Evolutionary conservation across 306 rosid genomes (phyloP).

Genomic region (Quercus rubra): DNA sequence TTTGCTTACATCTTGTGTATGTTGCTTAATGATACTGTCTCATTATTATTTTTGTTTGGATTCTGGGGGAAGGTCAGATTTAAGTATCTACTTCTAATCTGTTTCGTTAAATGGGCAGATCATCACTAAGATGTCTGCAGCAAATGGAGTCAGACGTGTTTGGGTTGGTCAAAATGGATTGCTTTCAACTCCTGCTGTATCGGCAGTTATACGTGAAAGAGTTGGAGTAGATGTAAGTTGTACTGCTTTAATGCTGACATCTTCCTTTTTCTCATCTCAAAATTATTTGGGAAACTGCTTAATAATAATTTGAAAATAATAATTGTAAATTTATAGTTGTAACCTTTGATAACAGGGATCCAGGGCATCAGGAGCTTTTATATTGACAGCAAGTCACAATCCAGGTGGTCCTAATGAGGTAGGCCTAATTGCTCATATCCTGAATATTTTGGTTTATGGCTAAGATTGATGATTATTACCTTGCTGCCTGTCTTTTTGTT

Average conservation of each 20-base stretch:
- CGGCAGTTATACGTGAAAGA: constrained; percentile 94
- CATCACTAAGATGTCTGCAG: constrained; percentile 89
- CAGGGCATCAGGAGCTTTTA: constrained; percentile 89
- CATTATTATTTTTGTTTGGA: too few relatives aligned
- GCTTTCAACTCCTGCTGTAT: constrained; percentile 99
- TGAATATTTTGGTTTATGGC: neutral
- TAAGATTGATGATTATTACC: neutral
- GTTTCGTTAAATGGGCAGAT: constrained; percentile 48
- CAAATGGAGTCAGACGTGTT: constrained; percentile 85
- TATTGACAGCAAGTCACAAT: constrained; percentile 99
- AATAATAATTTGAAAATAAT: neutral
- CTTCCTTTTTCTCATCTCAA: neutral
- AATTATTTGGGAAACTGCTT: constrained; percentile 1
- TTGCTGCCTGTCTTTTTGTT: neutral
- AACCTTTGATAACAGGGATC: constrained; percentile 62
- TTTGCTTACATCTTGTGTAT: constrained; percentile 3
- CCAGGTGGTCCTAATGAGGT: constrained; percentile 99
- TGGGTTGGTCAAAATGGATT: constrained; percentile 95
- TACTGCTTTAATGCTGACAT: constrained; percentile 5
- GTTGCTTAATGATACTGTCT: neutral
- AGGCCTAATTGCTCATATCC: neutral
- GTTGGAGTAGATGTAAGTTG: constrained; percentile 78
- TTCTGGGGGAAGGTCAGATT: too few relatives aligned
- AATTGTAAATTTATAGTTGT: neutral
- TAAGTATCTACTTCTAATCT: neutral